A percentile compares a stretch with the other conserved stretches of the same genome.
Conservation (phyloP, 208 protist species). For the Entamoeba invadens region DNA sequence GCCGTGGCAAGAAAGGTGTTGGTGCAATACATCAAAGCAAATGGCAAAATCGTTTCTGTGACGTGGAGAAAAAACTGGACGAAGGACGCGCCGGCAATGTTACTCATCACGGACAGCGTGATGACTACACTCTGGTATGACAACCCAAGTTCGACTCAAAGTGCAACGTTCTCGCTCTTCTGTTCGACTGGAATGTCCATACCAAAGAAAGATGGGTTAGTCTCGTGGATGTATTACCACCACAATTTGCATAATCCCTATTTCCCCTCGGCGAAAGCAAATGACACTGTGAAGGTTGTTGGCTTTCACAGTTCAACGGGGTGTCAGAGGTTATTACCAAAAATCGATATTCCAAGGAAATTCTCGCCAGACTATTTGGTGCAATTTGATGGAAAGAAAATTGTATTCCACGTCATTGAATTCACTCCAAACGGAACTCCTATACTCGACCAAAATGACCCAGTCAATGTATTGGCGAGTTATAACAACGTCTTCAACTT, state of each 20-base stretch:
- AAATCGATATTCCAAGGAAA: not conserved
- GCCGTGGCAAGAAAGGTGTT: not conserved
- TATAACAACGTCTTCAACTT: not conserved
- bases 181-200: not conserved
- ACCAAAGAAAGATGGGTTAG: not conserved
- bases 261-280: not conserved
- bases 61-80: not conserved
- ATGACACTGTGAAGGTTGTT: not conserved
- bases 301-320: not conserved
- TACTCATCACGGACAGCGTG: not conserved
- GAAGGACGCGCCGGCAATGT: not conserved
- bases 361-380: not conserved
- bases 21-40: not conserved
- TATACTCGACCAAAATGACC: not conserved
- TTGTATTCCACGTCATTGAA: not conserved
- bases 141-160: not conserved
- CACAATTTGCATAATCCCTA: not conserved
- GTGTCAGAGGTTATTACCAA: not conserved
- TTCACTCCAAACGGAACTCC: not conserved
- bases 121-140: not conserved
- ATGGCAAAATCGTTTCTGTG: not conserved
- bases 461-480: not conserved
- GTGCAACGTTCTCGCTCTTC: not conserved
- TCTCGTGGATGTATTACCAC: not conserved
- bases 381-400: not conserved